Evolutionary conservation across 2,329 filamentous ascomycete genomes (phyloP), one percentile per base, ranked within the genome.

Genomic region (Diplodia scrobiculata): DNA sequence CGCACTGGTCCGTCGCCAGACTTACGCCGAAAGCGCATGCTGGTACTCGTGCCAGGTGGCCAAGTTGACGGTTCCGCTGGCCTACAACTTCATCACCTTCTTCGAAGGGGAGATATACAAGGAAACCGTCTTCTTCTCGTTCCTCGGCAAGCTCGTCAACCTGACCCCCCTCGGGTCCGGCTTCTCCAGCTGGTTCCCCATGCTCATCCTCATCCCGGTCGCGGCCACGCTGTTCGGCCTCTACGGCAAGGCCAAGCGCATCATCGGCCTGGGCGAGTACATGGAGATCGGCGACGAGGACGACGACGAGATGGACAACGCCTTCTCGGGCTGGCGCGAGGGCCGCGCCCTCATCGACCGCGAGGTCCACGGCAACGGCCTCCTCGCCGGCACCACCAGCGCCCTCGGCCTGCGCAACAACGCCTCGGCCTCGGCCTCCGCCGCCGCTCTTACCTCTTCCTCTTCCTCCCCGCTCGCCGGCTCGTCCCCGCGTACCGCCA

Each of bases 51-150:
- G 92, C 67, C 92, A 97, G 76, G 91, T 97, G 11, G 94, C 95
- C 62, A 91, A 93, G 73, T 86, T 99, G 51, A 97, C 91, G 1
- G 91, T 99, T 0, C 95, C 95, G 0, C 84, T 99, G 9, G 89
- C 91, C 3, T 99, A 97, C 85, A 99, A 99, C 79, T 99, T 98
- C 74, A 84, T 97, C 76, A 97, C 94, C 0, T 94, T 98, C 75
- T 79, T 97, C 25, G 90, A 91, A 0, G 83, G 82, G 7, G 82
- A 83, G 13, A 86, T 96, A 50, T 94, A 92, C 74, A 79, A 84
- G 66, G 85, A 88, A 71, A 97, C 93, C 0, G 87, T 88, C 0
- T 99, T 98, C 78, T 97, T 94, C 79, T 78, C 85, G 50, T 97
- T 99, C 72, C 84, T 99, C 0, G 95, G 95, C 6, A 81, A 86